A percentile compares a stretch with the other conserved stretches of the same genome.
These are phyloP conservation scores for Hymenoscyphus repandus DNA, from an alignment of 2,329 filamentous ascomycete genomes.

Conservation along the genomic window DNA sequence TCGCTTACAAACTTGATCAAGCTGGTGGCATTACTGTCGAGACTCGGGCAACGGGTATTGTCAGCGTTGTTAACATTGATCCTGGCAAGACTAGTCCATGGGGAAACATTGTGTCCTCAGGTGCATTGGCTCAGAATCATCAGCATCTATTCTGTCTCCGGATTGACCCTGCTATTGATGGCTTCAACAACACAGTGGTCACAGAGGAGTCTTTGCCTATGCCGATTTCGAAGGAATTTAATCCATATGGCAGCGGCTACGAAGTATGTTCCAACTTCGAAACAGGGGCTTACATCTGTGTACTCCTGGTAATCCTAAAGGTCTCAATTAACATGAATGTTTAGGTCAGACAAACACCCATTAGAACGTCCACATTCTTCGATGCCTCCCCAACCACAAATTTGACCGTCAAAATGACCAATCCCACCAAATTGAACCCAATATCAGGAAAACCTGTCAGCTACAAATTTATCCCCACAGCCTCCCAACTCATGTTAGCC, in stretches of 20 bases:
- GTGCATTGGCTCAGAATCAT: slow-evolving; percentile 54
- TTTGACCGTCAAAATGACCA: slow-evolving; percentile 83
- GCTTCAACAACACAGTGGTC: slow-evolving; percentile 45
- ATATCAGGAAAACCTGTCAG: slow-evolving; percentile 76
- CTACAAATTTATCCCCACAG: slow-evolving; percentile 84
- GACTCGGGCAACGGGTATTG: slow-evolving; percentile 60
- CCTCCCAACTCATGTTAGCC: slow-evolving; percentile 73
- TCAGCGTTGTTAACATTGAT: slow-evolving; percentile 50
- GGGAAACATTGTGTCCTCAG: slow-evolving; percentile 57
- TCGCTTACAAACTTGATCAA: slow-evolving; percentile 60
- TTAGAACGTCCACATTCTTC: slow-evolving; percentile 37
- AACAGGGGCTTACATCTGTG: neutral
- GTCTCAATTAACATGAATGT: neutral
- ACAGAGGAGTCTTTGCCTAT: slow-evolving; percentile 49
- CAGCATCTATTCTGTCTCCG: slow-evolving; percentile 53
- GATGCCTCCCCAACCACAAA: slow-evolving; percentile 42
- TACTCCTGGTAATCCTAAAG: neutral
- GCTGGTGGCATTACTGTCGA: slow-evolving; percentile 57
- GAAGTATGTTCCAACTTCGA: slow-evolving; percentile 18
- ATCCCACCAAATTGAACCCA: slow-evolving; percentile 72
- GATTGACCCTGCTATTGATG: slow-evolving; percentile 53
- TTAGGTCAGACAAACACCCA: slow-evolving; percentile 37
- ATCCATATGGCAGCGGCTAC: slow-evolving; percentile 50
- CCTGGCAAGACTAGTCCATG: slow-evolving; percentile 45
- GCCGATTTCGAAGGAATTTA: slow-evolving; percentile 38